A percentile compares a stretch with the other conserved stretches of the same genome.
phyloP scores from a whole-genome alignment of 2,329 filamentous ascomycete species.

The Coniochaeta sp. region DNA sequence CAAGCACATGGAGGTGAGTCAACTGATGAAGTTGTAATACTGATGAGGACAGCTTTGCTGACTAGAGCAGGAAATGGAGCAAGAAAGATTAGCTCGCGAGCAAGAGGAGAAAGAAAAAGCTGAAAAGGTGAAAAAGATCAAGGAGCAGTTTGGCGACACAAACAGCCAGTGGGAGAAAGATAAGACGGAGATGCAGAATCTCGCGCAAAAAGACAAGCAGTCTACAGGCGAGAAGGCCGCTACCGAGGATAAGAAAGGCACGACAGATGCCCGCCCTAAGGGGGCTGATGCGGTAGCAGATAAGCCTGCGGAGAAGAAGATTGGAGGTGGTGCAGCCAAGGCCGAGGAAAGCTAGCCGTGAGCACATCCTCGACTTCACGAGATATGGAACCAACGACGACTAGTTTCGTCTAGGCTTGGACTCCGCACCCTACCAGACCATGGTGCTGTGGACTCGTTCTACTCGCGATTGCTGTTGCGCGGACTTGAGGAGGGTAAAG shows the following conservation, averaged over 20 bases:
- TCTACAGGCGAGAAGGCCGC: slow-evolving; percentile 5
- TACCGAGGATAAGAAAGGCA: neutral
- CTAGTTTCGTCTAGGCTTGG: too few species aligned
- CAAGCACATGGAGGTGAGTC: slow-evolving; percentile 78
- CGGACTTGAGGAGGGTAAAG: too few species aligned
- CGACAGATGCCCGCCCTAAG: neutral
- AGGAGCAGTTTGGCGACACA: slow-evolving; percentile 71
- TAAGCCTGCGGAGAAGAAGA: neutral
- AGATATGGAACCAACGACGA: too few species aligned
- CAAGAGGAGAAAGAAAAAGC: slow-evolving; percentile 68
- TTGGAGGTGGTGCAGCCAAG: neutral
- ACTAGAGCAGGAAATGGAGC: slow-evolving; percentile 72
- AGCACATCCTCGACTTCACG: neutral
- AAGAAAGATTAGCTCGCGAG: slow-evolving; percentile 72
- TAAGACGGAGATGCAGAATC: slow-evolving; percentile 67
- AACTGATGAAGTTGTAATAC: neutral
- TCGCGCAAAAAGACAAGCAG: slow-evolving; percentile 48
- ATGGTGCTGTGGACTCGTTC: too few species aligned
- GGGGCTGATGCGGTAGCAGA: neutral
- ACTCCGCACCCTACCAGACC: too few species aligned
- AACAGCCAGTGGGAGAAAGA: slow-evolving; percentile 84
- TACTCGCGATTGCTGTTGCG: too few species aligned
- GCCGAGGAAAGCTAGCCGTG: neutral
- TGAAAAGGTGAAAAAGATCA: slow-evolving; percentile 68
- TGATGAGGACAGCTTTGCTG: slow-evolving; percentile 8